Percentiles rank a stretch among this genome's conserved stretches.
Conservation (phyloP, 2,329 filamentous ascomycete genomes). For the Trichoderma arundinaceum region DNA sequence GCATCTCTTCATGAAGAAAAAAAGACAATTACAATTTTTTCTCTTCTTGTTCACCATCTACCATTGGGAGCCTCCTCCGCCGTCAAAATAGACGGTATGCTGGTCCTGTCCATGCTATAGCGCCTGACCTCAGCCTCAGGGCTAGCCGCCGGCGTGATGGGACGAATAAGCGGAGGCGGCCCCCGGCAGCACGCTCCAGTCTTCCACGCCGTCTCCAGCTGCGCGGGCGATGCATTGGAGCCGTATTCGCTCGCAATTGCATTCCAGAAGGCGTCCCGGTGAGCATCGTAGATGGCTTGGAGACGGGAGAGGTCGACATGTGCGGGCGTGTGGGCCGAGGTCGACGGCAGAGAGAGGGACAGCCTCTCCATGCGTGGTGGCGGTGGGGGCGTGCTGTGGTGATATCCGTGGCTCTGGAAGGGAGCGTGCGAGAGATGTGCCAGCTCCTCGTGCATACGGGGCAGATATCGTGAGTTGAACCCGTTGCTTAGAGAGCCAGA, state of each 20-base stretch:
- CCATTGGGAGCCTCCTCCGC: conserved; percentile 8
- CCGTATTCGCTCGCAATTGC: conserved; percentile 76
- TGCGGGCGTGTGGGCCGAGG: conserved; percentile 44
- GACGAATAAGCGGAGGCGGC: conserved; percentile 47
- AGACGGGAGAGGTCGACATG: conserved; percentile 70
- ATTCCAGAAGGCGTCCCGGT: conserved; percentile 75
- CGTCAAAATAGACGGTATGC: conserved; percentile 64
- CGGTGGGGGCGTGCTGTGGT: conserved; percentile 40
- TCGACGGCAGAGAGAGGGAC: conserved; percentile 47
- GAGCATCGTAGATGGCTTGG: conserved; percentile 70
- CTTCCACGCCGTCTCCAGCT: conserved; percentile 75
- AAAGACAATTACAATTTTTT: not conserved
- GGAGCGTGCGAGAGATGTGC: conserved; percentile 52
- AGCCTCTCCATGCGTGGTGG: conserved; percentile 65
- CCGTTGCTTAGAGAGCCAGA: conserved; percentile 47
- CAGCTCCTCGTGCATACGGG: conserved; percentile 52
- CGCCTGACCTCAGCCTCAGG: conserved; percentile 55
- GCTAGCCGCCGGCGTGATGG: conserved; percentile 60
- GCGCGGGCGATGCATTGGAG: conserved; percentile 62
- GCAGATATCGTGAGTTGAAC: conserved; percentile 50
- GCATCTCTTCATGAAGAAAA: not conserved
- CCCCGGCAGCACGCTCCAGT: conserved; percentile 49
- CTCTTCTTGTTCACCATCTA: conserved; percentile 1
- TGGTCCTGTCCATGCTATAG: conserved; percentile 56
- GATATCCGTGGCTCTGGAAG: conserved; percentile 39